These are phyloP conservation scores for Phyllosticta citriasiana DNA, from an alignment of 2,329 filamentous ascomycete genomes.

Conservation along the genomic window DNA sequence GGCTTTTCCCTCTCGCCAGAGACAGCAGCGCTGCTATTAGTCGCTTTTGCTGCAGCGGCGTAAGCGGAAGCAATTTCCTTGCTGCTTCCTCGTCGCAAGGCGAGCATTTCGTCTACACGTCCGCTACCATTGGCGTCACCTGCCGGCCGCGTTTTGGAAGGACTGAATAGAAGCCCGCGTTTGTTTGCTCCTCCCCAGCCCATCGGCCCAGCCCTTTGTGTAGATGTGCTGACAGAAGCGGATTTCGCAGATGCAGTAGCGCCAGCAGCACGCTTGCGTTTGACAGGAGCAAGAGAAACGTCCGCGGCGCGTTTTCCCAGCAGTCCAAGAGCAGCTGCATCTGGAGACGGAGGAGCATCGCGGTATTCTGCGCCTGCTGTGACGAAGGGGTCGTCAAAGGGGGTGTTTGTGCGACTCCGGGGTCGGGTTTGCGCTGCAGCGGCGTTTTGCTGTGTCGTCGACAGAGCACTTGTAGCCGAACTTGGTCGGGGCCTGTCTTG, in stretches of 20 bases:
- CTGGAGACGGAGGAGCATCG: constrained; percentile 9
- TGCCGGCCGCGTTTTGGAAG: background rate
- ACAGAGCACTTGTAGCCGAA: background rate
- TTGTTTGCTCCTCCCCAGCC: constrained; percentile 38
- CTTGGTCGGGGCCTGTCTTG: background rate
- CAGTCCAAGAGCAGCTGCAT: constrained; percentile 32
- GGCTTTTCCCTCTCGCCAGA: constrained; percentile 22
- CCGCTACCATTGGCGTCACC: background rate
- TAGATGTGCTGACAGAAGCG: background rate
- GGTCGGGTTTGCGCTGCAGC: background rate
- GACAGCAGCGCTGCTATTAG: constrained; percentile 13
- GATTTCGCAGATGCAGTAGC: constrained; percentile 22
- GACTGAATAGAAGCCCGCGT: constrained; percentile 3
- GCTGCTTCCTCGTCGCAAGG: constrained; percentile 12
- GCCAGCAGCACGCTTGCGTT: constrained; percentile 30
- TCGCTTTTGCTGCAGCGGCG: too few species aligned
- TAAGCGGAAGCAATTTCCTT: background rate
- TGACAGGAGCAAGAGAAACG: constrained; percentile 33
- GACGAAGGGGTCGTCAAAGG: background rate
- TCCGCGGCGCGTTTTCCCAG: constrained; percentile 34
- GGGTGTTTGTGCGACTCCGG: background rate
- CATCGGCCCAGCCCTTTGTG: constrained; percentile 24
- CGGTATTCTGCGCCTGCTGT: background rate
- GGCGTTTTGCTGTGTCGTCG: background rate
- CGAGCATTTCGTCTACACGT: constrained; percentile 5